Base-by-base conservation (phyloP, 495 filamentous ascomycete genomes). In the Lentithecium fluviatile region DNA sequence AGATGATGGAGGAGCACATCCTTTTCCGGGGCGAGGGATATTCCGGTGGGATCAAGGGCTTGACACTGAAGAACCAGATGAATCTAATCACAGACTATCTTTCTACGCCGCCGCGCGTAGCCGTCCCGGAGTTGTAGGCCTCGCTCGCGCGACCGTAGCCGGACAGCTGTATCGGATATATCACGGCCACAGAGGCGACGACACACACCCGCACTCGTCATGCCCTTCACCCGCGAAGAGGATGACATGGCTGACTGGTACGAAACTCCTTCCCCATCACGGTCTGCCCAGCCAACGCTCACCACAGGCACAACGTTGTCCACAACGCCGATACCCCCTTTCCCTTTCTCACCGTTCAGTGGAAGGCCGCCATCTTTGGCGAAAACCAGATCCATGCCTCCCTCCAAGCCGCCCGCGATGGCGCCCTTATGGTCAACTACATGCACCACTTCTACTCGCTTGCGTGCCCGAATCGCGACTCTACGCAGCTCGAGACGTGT, bases 71-170 rank as follows among this genome's bases (percentile, higher is more conserved):
- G 53, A 24, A 57, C 38, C 53, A 57, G 42, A 40, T 57, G 53
- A 57, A 57, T 57, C 43, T 57, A 47, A 48, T 57, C 53, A 57
- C 42, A 55, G 52, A 55, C 52, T 55, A 52, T 52, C 52, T 55
- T 25, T 34, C 52, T 32, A 55, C 19, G 52, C 37, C 52, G 37
- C 52, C 52, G 34, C 37, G 37, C 43, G 52, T 45, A 24, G 43
- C 52, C 34, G 37, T 55, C 52, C 52, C 52, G 3, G 52, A 40
- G 52, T 19, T 55, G 25, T 55, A 15, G 5, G 34, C 32, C 52
- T 40, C 52, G 17, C 52, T 55, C 52, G 52, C 52, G 23, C 52
- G 52, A 45, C 52, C 52, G 38, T 34, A 55, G 52, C 52, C 52
- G 43, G 52, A 55, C 52, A 55, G 52, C 37, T 55, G 52, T 34